Conservation (phyloP, 495 filamentous ascomycete genomes). For the Glarea lozoyensis region DNA sequence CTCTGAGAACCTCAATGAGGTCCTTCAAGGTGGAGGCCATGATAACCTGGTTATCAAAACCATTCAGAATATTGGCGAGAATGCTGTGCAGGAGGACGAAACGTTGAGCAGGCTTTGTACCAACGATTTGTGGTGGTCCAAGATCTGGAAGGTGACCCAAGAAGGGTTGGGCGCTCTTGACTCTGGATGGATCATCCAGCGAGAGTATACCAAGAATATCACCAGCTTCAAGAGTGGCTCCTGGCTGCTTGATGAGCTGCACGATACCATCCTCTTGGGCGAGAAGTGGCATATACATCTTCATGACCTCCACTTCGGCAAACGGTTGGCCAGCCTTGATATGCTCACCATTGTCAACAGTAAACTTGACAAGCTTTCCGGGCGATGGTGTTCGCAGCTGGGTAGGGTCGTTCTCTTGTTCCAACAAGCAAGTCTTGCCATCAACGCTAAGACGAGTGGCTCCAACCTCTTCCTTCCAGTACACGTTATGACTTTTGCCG, state of each 20-base stretch:
- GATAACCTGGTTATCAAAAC: conserved; percentile 96
- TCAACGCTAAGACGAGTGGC: conserved; percentile 95
- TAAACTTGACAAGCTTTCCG: conserved; percentile 98
- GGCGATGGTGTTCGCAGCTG: conserved; percentile 92
- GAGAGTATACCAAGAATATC: conserved; percentile 98
- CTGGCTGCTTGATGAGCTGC: conserved; percentile 98
- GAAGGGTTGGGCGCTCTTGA: conserved; percentile 98
- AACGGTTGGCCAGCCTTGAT: conserved; percentile 88
- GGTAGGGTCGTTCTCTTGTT: conserved; percentile 98
- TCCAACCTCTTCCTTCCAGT: conserved; percentile 98
- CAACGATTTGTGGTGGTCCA: conserved; percentile 75
- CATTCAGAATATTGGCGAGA: conserved; percentile 80
- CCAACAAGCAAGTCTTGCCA: conserved; percentile 92
- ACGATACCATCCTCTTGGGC: conserved; percentile 96
- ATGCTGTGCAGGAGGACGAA: conserved; percentile 70
- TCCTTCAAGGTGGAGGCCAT: conserved; percentile 86
- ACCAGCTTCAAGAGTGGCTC: conserved; percentile 93
- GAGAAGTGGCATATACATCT: conserved; percentile 99
- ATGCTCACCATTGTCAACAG: conserved; percentile 93
- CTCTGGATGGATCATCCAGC: conserved; percentile 89
- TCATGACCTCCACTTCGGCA: conserved; percentile 99
- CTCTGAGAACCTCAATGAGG: conserved; percentile 79
- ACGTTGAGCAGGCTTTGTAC: conserved; percentile 85
- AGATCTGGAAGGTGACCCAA: conserved; percentile 82
- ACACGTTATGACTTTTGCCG: conserved; percentile 92